Evolutionary conservation across 1,284 basidiomycete genomes (phyloP), one percentile per base, ranked within the genome.

Genomic region (Phlebopus sp.): DNA sequence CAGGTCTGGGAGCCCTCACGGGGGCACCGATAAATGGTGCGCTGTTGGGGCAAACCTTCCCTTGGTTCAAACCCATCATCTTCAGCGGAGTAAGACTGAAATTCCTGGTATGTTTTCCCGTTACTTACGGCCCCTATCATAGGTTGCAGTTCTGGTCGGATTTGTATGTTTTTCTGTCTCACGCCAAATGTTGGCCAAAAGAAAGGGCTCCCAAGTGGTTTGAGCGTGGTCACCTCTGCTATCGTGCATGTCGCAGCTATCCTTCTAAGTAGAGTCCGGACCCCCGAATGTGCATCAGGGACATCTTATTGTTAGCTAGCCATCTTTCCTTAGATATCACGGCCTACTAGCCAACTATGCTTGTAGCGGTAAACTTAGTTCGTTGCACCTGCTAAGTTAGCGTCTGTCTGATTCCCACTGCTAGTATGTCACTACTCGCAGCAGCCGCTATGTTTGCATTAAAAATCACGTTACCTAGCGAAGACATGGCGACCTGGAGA

Each of bases 21-120:
- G 63, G 62, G 2, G 54, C 51, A 9, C 70, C 70, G 0, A 66
- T 71, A 25, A 52, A 57, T 15, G 70, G 70, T 21, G 67, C 68
- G 2, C 50, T 72, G 10, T 55, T 70, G 3, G 54, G 55, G 3
- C 42, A 54, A 3, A 37, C 47, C 2, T 65, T 57, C 44, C 37
- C 49, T 4, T 70, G 69, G 69, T 63, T 51, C 51, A 58, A 53
- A 35, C 51, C 65, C 3, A 62, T 60, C 10, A 49, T 64, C 2
- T 68, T 69, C 47, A 60, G 59, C 37, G 68, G 64, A 34, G 66
- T 61, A 37, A 25, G 50, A n/a, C 32, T 35, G 14, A 35, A n/a
- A 32, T 32, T 35, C 32, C 32, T 29, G 5, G 2, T 14, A 18
- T 35, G 32, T 35, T 15, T 9, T 6, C 32, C 14, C 32, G 8